Percentiles rank a stretch among this genome's conserved stretches.
phyloP scores from a whole-genome alignment of 305 asterid species.

The Ilex paraguariensis region DNA sequence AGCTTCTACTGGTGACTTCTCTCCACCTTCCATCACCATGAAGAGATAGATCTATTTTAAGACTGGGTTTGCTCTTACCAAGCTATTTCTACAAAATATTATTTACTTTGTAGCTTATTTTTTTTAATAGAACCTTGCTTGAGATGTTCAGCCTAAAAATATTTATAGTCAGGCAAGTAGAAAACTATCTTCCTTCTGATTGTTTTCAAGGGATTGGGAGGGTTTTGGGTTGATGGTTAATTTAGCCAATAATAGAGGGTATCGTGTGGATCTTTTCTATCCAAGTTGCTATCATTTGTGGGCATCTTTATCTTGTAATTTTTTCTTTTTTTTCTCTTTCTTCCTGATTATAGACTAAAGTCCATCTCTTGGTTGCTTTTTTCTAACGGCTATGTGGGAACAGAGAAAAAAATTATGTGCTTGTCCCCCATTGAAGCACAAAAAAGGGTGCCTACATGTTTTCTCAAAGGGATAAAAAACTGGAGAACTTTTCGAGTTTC shows the following conservation, averaged over 20 bases:
- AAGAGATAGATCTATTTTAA: too few relatives aligned
- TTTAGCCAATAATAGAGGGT: conserved; percentile 5
- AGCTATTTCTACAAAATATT: too few relatives aligned
- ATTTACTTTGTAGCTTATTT: background rate
- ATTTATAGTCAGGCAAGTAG: conserved; percentile 3
- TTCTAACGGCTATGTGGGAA: too few relatives aligned
- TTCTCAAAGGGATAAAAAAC: too few relatives aligned
- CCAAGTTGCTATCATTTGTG: background rate
- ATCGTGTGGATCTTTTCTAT: conserved; percentile 9
- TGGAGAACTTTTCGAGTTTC: too few relatives aligned
- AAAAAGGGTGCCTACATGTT: too few relatives aligned
- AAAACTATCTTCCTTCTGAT: conserved; percentile 2
- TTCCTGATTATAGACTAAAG: background rate
- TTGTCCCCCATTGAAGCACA: too few relatives aligned
- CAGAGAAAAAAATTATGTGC: too few relatives aligned
- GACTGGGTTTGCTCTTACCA: too few relatives aligned
- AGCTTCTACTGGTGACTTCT: conserved; percentile 4
- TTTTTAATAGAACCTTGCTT: background rate
- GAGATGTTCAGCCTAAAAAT: background rate
- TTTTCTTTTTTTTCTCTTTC: background rate
- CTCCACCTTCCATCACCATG: too few relatives aligned
- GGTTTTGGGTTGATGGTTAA: conserved; percentile 9
- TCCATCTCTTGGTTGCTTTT: conserved; percentile 2
- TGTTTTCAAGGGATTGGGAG: conserved; percentile 8
- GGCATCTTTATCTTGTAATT: background rate